Conservation (phyloP, 768 basidiomycete species). For the Rhodotorula toruloides region DNA sequence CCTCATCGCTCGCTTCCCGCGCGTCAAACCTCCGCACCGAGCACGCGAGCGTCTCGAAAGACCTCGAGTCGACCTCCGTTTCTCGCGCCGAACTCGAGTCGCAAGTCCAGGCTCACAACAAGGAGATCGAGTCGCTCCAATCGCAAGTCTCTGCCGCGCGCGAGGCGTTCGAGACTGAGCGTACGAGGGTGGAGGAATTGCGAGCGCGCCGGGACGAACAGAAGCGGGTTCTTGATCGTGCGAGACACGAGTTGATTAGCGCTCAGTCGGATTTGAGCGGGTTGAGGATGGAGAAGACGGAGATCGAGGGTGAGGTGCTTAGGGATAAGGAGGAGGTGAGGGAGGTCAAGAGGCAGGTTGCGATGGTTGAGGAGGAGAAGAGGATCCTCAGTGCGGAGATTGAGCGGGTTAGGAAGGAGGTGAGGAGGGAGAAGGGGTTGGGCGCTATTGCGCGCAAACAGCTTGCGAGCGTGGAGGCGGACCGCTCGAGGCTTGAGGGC, state of each 20-base stretch:
- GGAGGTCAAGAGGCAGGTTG: conserved; percentile 75
- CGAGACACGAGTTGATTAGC: conserved; percentile 71
- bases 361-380: conserved; percentile 68
- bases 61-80: conserved; percentile 60
- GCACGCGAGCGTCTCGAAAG: conserved; percentile 59
- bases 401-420: conserved; percentile 87
- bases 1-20: conserved; percentile 42
- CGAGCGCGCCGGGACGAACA: conserved; percentile 66
- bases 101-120: conserved; percentile 61
- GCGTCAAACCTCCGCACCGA: conserved; percentile 80
- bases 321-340: conserved; percentile 92
- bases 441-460: conserved; percentile 94
- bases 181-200: conserved; percentile 48
- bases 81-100: conserved; percentile 63
- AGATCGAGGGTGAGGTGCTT: conserved; percentile 77
- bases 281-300: conserved; percentile 78
- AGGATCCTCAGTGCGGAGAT: conserved; percentile 64
- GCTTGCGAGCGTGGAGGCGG: conserved; percentile 72
- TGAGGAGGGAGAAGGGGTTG: conserved; percentile 91
- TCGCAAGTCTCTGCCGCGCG: conserved; percentile 76
- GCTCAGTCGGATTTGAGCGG: conserved; percentile 90
- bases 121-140: conserved; percentile 72
- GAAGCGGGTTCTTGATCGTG: conserved; percentile 56
- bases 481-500: conserved; percentile 63
- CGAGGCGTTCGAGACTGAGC: conserved; percentile 79